Percentiles rank a stretch among this genome's conserved stretches.
phyloP scores from a whole-genome alignment of 768 basidiomycete species.

The Suillus paluster region DNA sequence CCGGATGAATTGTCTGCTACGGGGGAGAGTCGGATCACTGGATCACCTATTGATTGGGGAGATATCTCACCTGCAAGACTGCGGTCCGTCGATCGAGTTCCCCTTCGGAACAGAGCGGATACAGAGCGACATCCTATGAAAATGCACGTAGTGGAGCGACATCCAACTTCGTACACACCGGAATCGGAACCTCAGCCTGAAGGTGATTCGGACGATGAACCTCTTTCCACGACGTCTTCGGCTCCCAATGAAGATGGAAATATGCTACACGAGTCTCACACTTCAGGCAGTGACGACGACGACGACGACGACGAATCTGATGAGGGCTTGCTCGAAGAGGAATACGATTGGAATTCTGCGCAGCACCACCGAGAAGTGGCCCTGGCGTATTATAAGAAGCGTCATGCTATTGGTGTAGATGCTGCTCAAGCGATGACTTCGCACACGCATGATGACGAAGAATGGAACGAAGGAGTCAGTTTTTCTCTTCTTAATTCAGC shows the following conservation, averaged over 20 bases:
- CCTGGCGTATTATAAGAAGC: slow-evolving; percentile 69
- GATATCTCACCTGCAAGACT: slow-evolving; percentile 58
- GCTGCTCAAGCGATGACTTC: slow-evolving; percentile 55
- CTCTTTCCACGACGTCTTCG: slow-evolving; percentile 40
- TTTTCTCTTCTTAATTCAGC: slow-evolving; percentile 5
- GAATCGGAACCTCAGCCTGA: slow-evolving; percentile 9
- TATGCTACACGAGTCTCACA: slow-evolving; percentile 16
- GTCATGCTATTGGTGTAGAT: slow-evolving; percentile 56
- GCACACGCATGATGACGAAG: slow-evolving; percentile 47
- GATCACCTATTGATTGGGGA: slow-evolving; percentile 47
- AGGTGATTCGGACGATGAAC: slow-evolving; percentile 75
- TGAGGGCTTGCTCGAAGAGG: slow-evolving; percentile 51
- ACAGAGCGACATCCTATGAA: slow-evolving; percentile 60
- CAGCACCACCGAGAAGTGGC: slow-evolving; percentile 78
- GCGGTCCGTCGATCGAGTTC: slow-evolving; percentile 41
- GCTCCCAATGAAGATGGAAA: slow-evolving; percentile 25
- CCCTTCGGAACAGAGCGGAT: slow-evolving; percentile 35
- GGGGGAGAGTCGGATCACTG: slow-evolving; percentile 11
- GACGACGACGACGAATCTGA: slow-evolving; percentile 35
- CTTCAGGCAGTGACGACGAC: slow-evolving; percentile 27
- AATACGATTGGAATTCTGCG: slow-evolving; percentile 62
- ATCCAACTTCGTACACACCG: slow-evolving; percentile 38
- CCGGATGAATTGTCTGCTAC: slow-evolving; percentile 22
- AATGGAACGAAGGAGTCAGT: slow-evolving; percentile 50
- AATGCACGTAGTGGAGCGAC: slow-evolving; percentile 69